Conservation (phyloP, 805 yeast species). For the Naumovozyma baii region DNA sequence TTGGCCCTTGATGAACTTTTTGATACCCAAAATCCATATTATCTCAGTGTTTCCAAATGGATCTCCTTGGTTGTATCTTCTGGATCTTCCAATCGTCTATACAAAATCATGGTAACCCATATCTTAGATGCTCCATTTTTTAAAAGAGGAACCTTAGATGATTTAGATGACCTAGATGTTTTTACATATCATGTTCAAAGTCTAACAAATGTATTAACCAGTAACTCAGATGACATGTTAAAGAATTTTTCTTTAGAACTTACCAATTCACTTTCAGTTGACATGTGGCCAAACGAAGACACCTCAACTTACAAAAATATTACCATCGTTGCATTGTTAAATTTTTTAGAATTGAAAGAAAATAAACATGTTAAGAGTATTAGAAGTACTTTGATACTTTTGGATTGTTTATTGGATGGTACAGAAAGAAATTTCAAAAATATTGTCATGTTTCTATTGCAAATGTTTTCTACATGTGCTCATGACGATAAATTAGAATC, state of each 20-base stretch:
- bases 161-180: constrained; percentile 50
- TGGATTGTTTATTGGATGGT: constrained; percentile 44
- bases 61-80: constrained; percentile 34
- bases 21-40: constrained; percentile 35
- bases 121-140: constrained; percentile 36
- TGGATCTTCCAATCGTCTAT: constrained; percentile 52
- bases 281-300: constrained; percentile 32
- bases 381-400: constrained; percentile 36
- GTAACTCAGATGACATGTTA: constrained; percentile 35
- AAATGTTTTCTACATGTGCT: constrained; percentile 27
- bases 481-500: constrained; percentile 16
- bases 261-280: constrained; percentile 39
- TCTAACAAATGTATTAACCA: constrained; percentile 41
- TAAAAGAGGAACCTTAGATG: constrained; percentile 22
- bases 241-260: constrained; percentile 48
- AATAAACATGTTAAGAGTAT: constrained; percentile 33
- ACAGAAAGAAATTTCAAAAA: constrained; percentile 43
- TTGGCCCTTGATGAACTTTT: constrained; percentile 56
- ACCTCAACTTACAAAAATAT: constrained; percentile 55
- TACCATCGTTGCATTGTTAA: constrained; percentile 36
- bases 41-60: constrained; percentile 41
- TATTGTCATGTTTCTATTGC: constrained; percentile 36
- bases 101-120: constrained; percentile 50
- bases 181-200: constrained; percentile 54
- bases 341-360: constrained; percentile 34